A percentile compares a stretch with the other conserved stretches of the same genome.
These are phyloP conservation scores for Pichia sp. DNA, from an alignment of 1,139 yeast genomes.

Conservation along the genomic window DNA sequence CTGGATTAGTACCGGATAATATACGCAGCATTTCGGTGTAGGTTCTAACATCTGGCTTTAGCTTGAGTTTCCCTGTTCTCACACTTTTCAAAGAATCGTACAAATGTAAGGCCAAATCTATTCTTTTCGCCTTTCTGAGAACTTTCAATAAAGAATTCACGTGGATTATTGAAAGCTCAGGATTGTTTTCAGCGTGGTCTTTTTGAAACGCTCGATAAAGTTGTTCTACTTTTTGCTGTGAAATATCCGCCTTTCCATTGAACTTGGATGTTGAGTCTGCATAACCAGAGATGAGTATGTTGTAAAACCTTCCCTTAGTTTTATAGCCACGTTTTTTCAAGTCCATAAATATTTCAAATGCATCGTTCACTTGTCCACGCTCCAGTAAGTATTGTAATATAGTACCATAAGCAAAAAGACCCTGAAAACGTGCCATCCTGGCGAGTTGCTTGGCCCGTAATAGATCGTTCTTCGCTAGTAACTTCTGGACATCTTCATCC, in stretches of 20 bases:
- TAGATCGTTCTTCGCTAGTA: constrained; percentile 44
- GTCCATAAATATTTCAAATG: constrained; percentile 46
- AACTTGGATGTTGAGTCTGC: constrained; percentile 33
- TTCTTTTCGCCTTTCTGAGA: constrained; percentile 31
- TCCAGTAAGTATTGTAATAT: constrained; percentile 47
- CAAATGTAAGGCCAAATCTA: constrained; percentile 30
- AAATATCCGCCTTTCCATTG: constrained; percentile 20
- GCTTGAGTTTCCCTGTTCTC: constrained; percentile 14
- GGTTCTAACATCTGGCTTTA: constrained; percentile 32
- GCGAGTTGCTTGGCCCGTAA: constrained; percentile 53
- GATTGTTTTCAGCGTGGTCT: constrained; percentile 18
- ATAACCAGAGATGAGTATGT: constrained; percentile 55
- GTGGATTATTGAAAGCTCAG: constrained; percentile 27
- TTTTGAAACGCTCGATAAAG: constrained; percentile 24
- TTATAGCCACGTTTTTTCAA: constrained; percentile 60
- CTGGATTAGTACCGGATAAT: constrained; percentile 24
- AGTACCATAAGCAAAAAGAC: constrained; percentile 59
- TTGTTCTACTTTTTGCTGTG: constrained; percentile 27
- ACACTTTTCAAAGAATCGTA: constrained; percentile 24
- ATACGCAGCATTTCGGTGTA: constrained; percentile 34
- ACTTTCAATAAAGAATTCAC: constrained; percentile 35
- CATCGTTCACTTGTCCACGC: constrained; percentile 39
- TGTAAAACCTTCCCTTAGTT: constrained; percentile 49
- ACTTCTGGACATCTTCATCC: constrained; percentile 47
- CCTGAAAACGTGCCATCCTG: constrained; percentile 45